These are phyloP conservation scores for Protomyces inundatus DNA, from an alignment of 1,139 yeast genomes.

Conservation along the genomic window DNA sequence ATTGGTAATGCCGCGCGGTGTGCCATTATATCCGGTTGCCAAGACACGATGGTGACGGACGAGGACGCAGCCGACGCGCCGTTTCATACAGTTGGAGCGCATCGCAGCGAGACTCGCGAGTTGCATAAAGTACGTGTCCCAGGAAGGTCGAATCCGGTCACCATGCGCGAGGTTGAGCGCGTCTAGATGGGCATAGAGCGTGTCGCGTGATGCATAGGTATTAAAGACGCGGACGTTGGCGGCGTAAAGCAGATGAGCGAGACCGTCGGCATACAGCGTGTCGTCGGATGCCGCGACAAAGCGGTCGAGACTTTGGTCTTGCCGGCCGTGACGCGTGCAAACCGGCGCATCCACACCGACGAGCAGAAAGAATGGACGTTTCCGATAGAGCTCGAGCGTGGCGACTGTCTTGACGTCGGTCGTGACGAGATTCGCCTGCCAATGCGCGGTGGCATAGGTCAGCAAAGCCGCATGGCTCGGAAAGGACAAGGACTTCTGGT, in stretches of 20 bases:
- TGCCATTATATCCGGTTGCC: constrained; percentile 96
- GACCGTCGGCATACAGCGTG: constrained; percentile 42
- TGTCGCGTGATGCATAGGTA: constrained; percentile 47
- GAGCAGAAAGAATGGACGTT: constrained; percentile 83
- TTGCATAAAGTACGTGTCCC: constrained; percentile 95
- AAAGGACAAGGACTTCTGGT: background rate
- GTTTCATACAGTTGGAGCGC: constrained; percentile 92
- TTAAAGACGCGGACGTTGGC: constrained; percentile 63
- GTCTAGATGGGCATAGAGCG: constrained; percentile 50
- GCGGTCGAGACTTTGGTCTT: constrained; percentile 37
- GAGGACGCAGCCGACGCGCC: constrained; percentile 92
- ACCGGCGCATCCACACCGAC: constrained; percentile 74
- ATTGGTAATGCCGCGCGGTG: constrained; percentile 79
- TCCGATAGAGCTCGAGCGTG: constrained; percentile 50
- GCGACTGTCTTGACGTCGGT: constrained; percentile 47
- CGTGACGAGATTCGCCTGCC: constrained; percentile 63
- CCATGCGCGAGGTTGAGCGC: constrained; percentile 52
- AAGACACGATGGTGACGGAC: constrained; percentile 80
- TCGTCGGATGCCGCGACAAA: constrained; percentile 50
- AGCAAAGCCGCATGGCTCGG: constrained; percentile 44
- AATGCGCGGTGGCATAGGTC: constrained; percentile 61
- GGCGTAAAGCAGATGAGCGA: constrained; percentile 50
- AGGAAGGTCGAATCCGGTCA: constrained; percentile 75
- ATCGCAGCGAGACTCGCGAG: constrained; percentile 89
- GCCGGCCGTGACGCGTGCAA: constrained; percentile 50